Conservation (phyloP, 2,329 filamentous ascomycete species). For the Aspergillus sp. region DNA sequence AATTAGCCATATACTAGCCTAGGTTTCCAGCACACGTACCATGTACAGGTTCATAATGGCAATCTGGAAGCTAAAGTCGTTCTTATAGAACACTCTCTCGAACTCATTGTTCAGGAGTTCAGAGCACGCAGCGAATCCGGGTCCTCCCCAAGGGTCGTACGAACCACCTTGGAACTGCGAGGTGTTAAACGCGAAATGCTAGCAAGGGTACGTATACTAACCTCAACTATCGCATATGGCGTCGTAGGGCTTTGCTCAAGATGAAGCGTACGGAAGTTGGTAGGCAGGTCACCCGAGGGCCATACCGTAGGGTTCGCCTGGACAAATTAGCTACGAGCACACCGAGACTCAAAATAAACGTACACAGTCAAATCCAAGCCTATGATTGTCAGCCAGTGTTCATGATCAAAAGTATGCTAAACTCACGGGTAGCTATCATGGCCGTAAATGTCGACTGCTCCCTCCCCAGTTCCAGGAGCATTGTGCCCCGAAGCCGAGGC, state of each 20-base stretch:
- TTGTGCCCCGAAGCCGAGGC: constrained; percentile 62
- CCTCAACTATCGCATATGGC: constrained; percentile 65
- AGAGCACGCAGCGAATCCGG: constrained; percentile 68
- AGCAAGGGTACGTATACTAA: constrained; percentile 20
- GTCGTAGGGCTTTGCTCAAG: constrained; percentile 64
- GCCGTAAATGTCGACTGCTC: constrained; percentile 65
- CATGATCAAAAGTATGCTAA: not conserved
- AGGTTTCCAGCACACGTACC: constrained; percentile 47
- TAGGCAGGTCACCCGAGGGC: constrained; percentile 60
- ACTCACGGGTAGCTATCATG: constrained; percentile 63
- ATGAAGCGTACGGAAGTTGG: constrained; percentile 57
- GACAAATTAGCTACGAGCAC: constrained; percentile 13
- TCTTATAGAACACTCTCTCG: constrained; percentile 78
- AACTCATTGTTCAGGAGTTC: constrained; percentile 71
- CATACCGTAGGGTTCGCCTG: constrained; percentile 61
- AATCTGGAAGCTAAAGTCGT: constrained; percentile 66
- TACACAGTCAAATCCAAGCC: constrained; percentile 46
- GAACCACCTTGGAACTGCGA: constrained; percentile 67
- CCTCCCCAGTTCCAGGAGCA: constrained; percentile 61
- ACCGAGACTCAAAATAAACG: constrained; percentile 1
- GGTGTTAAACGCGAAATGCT: constrained; percentile 7
- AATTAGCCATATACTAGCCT: not conserved
- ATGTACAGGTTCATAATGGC: constrained; percentile 75
- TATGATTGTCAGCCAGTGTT: constrained; percentile 15
- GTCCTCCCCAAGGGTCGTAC: constrained; percentile 74